Evolutionary conservation across 2,329 filamentous ascomycete species (phyloP).

Genomic region (Cytospora schulzeri): DNA sequence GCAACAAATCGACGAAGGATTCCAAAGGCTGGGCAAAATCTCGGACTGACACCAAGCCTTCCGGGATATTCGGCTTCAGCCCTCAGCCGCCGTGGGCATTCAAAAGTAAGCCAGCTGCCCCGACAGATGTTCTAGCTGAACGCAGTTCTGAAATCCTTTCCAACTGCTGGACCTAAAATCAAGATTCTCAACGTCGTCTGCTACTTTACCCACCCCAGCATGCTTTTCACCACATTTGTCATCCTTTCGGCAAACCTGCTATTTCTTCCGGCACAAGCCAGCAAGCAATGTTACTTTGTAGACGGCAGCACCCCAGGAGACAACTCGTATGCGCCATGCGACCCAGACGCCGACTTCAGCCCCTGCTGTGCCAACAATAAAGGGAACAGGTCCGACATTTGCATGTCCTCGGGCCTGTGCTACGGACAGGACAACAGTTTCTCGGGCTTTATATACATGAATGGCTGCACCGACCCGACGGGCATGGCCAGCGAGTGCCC

Average conservation of each 20-base stretch:
- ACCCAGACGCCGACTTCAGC: constrained; percentile 29
- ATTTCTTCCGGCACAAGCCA: background rate
- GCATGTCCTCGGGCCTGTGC: constrained; percentile 31
- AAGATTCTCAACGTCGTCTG: too few relatives aligned
- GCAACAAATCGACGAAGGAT: too few relatives aligned
- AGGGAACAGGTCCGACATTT: constrained; percentile 29
- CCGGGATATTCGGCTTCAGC: too few relatives aligned
- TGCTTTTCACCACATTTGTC: background rate
- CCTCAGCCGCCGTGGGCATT: too few relatives aligned
- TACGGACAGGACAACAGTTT: constrained; percentile 26
- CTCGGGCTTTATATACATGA: constrained; percentile 30
- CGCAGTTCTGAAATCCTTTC: background rate
- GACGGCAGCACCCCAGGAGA: constrained; percentile 19
- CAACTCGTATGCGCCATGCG: constrained; percentile 22
- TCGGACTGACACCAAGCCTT: too few relatives aligned
- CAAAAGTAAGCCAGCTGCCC: background rate
- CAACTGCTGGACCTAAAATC: too few relatives aligned
- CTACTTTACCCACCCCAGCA: background rate
- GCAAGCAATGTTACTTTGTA: constrained; percentile 26
- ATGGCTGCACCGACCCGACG: constrained; percentile 31
- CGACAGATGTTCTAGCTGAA: background rate
- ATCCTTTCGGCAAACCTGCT: background rate
- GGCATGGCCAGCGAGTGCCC: constrained; percentile 27
- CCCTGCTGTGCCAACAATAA: constrained; percentile 31
- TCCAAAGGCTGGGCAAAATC: too few relatives aligned